Evolutionary conservation across 2,329 filamentous ascomycete genomes (phyloP).

Genomic region (Aspergillus chevalieri): DNA sequence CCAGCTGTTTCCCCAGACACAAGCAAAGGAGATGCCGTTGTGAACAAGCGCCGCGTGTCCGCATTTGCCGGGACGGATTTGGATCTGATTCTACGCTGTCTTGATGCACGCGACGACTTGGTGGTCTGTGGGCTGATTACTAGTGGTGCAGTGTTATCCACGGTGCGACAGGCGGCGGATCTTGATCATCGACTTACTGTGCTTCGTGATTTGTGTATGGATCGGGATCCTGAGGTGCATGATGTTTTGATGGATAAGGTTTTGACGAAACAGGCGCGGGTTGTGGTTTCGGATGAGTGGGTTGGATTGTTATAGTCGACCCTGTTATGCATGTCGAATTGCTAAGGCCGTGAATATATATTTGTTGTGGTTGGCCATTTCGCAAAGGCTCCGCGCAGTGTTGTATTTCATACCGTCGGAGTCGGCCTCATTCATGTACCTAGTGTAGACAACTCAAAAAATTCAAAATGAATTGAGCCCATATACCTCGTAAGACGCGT

Average conservation of each 20-base stretch:
- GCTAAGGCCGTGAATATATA: neutral
- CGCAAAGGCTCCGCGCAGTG: neutral
- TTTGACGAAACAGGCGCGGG: constrained; percentile 23
- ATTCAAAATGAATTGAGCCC: no score
- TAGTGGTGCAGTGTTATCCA: constrained; percentile 34
- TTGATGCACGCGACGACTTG: constrained; percentile 18
- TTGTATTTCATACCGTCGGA: no score
- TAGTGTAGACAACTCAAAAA: no score
- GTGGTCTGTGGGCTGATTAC: constrained; percentile 31
- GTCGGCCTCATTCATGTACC: no score
- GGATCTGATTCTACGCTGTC: constrained; percentile 28
- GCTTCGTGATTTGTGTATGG: constrained; percentile 31
- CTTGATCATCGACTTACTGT: constrained; percentile 31
- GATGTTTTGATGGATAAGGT: constrained; percentile 28
- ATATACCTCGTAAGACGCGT: no score
- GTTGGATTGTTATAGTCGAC: constrained; percentile 8
- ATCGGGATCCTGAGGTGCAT: constrained; percentile 29
- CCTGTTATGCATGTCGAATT: neutral
- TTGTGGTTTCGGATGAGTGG: constrained; percentile 26
- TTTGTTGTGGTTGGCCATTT: neutral
- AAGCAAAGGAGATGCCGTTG: constrained; percentile 20
- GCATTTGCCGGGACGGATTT: constrained; percentile 31
- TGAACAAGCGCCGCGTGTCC: constrained; percentile 33
- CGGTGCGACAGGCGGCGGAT: constrained; percentile 31
- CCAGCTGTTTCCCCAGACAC: constrained; percentile 10